A percentile compares a stretch with the other conserved stretches of the same genome.
Conservation (phyloP, 2,329 filamentous ascomycete species). For the Claviceps lovelessii region DNA sequence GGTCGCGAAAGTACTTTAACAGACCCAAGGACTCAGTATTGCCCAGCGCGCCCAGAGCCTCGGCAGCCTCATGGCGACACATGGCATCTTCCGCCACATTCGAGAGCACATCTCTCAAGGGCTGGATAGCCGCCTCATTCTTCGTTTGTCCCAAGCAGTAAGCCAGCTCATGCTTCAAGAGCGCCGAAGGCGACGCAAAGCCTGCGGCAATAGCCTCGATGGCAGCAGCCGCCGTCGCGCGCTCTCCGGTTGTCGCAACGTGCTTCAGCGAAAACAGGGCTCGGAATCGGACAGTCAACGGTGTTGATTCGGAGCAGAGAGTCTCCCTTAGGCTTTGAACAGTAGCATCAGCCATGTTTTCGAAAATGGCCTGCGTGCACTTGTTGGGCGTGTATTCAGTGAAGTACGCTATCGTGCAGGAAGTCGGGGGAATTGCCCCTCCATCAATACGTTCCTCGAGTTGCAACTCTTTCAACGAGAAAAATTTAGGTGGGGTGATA, state of each 20-base stretch:
- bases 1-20: conserved; percentile 59
- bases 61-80: conserved; percentile 92
- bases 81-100: conserved; percentile 78
- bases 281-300: conserved; percentile 81
- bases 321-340: conserved; percentile 56
- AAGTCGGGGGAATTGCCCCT: background rate
- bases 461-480: conserved; percentile 8
- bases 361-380: background rate
- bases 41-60: conserved; percentile 80
- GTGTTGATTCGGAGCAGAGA: conserved; percentile 64
- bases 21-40: conserved; percentile 60
- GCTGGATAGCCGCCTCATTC: conserved; percentile 58
- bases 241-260: conserved; percentile 56
- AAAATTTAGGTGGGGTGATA: conserved; percentile 22
- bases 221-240: conserved; percentile 39
- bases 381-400: background rate
- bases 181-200: conserved; percentile 70
- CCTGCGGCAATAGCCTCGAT: conserved; percentile 76
- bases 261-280: conserved; percentile 97
- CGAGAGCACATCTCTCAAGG: conserved; percentile 58
- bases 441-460: background rate
- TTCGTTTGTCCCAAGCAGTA: conserved; percentile 91
- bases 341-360: conserved; percentile 23
- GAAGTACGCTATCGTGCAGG: background rate
- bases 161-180: conserved; percentile 91